Percentiles rank a stretch among this genome's conserved stretches.
phyloP scores from a whole-genome alignment of 805 yeast genomes.

The Pichia scutulata region DNA sequence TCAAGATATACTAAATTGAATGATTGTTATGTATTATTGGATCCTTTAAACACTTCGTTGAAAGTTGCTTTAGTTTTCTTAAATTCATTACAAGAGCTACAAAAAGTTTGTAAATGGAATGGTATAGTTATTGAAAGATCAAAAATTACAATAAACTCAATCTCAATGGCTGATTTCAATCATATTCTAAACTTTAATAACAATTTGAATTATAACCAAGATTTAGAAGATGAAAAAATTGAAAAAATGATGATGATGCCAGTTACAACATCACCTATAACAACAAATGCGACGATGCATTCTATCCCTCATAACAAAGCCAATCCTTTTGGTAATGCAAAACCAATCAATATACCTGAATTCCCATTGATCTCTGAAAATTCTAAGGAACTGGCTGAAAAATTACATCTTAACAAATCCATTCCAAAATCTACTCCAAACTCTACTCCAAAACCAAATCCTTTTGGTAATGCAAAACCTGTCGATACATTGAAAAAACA shows the following conservation, averaged over 20 bases:
- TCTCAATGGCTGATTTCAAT: constrained; percentile 33
- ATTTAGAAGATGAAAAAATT: constrained; percentile 18
- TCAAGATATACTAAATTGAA: constrained; percentile 52
- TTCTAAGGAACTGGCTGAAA: constrained; percentile 7
- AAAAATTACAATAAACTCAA: constrained; percentile 28
- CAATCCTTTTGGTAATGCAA: constrained; percentile 73
- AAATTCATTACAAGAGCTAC: constrained; percentile 41
- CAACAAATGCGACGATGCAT: no score
- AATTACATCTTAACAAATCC: neutral
- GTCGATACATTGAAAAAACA: constrained; percentile 66
- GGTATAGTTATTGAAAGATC: constrained; percentile 39
- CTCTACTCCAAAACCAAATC: constrained; percentile 32
- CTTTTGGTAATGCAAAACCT: constrained; percentile 83
- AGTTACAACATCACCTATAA: no score
- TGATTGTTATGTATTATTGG: constrained; percentile 49
- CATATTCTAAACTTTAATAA: constrained; percentile 26
- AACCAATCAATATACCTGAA: constrained; percentile 42
- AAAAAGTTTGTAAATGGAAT: constrained; percentile 54
- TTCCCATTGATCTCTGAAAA: constrained; percentile 13
- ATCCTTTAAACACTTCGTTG: constrained; percentile 25
- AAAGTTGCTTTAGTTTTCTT: constrained; percentile 63
- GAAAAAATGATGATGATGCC: neutral
- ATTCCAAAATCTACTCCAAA: neutral
- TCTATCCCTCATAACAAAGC: constrained; percentile 26
- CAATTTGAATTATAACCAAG: constrained; percentile 23